Conservation (phyloP, 2,329 filamentous ascomycete species). For the Phialocephala subalpina region DNA sequence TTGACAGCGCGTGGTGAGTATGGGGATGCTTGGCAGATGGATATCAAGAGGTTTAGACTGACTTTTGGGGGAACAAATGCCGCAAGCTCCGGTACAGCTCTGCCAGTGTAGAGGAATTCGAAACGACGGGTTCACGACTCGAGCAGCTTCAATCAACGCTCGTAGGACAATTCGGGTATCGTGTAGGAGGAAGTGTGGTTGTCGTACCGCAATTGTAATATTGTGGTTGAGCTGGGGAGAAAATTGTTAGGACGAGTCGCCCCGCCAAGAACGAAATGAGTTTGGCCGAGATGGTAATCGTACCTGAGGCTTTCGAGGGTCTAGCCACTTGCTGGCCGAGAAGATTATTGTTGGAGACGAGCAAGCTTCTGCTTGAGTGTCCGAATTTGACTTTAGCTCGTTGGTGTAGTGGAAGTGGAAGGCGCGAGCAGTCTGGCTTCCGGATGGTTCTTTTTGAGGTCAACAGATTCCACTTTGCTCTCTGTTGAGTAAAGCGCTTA, state of each 20-base stretch:
- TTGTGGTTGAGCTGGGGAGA: constrained; percentile 19
- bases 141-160: background rate
- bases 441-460: constrained; percentile 6
- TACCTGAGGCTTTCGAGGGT: constrained; percentile 16
- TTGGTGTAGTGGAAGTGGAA: background rate
- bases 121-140: background rate
- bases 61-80: constrained; percentile 24
- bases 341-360: background rate
- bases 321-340: background rate
- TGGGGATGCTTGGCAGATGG: constrained; percentile 25
- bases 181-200: background rate
- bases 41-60: constrained; percentile 18
- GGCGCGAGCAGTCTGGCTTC: constrained; percentile 2
- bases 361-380: background rate
- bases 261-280: background rate
- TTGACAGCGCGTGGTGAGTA: constrained; percentile 19
- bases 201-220: constrained; percentile 12
- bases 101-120: background rate
- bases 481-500: constrained; percentile 4
- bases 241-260: constrained; percentile 1
- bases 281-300: constrained; percentile 4
- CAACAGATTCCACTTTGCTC: background rate
- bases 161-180: constrained; percentile 10
- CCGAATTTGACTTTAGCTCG: background rate
- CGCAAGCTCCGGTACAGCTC: constrained; percentile 27